Evolutionary conservation across 495 filamentous ascomycete genomes (phyloP).

Genomic region (Astrocystis sublimbata): DNA sequence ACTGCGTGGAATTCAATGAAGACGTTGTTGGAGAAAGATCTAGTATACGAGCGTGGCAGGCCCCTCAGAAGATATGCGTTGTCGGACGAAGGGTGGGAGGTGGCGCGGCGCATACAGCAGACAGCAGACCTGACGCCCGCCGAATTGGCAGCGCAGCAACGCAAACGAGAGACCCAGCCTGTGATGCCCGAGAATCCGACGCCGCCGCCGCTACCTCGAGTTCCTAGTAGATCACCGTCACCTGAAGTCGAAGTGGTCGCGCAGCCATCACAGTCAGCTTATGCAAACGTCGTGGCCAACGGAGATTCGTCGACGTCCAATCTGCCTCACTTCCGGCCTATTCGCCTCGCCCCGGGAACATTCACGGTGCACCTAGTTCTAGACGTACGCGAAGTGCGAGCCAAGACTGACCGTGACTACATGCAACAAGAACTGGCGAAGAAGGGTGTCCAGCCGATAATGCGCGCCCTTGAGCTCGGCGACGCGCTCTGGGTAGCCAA

Average conservation of each 20-base stretch:
- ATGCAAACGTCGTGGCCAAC: conserved; percentile 43
- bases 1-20: conserved; percentile 90
- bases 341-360: conserved; percentile 59
- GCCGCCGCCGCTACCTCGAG: no score
- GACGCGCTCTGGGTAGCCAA: conserved; percentile 83
- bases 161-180: conserved; percentile 18
- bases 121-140: conserved; percentile 33
- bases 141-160: conserved; percentile 14
- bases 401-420: conserved; percentile 77
- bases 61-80: conserved; percentile 69
- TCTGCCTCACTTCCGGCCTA: conserved; percentile 58
- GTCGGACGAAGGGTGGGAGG: conserved; percentile 79
- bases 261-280: conserved; percentile 24
- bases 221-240: conserved; percentile 20
- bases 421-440: conserved; percentile 71
- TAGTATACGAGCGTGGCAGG: conserved; percentile 70
- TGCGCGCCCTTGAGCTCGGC: conserved; percentile 69
- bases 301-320: conserved; percentile 35
- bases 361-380: conserved; percentile 76
- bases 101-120: conserved; percentile 66
- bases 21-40: conserved; percentile 69
- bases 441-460: conserved; percentile 63
- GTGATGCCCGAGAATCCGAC: conserved; percentile 6
- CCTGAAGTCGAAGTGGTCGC: conserved; percentile 22
- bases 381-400: conserved; percentile 75